Evolutionary conservation across 148 eudicot species (phyloP), one percentile per base, ranked within the genome.

Genomic region (Dianthus caryophyllus): DNA sequence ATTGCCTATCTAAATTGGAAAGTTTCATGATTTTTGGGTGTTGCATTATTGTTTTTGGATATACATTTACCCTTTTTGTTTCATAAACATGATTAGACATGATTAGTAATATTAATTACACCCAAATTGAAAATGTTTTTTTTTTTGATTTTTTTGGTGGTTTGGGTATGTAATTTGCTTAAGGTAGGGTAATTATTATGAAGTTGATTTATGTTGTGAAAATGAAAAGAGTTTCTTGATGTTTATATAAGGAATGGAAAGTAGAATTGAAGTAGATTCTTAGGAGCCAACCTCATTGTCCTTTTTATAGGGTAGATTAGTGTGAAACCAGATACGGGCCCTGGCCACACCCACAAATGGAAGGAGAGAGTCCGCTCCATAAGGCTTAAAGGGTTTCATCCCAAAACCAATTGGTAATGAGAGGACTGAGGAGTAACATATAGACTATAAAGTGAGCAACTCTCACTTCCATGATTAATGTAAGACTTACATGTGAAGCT

Each of bases 1-100:
- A 75, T 59, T 75, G 78, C 71, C 78, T 75, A 75, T 75, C 78
- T 17, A 75, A 65, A 70, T 75, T 75, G 27, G 78, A 64, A 18
- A 75, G 74, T 58, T 65, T 75, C 67, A 75, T 36, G 22, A 70
- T 50, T 75, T 70, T 75, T 29, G 70, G 65, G 22, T 57, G 55
- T 58, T 75, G 78, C 7, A 2, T 3, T 66, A 70, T 75, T 36
- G 26, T 64, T 75, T 75, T 75, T 64, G 78, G 78, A 54, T 70
- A 65, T 51, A 75, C 70, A 70, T 70, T 70, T 30, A 75, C 74
- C 73, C 71, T 75, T 70, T 65, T 75, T 41, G 78, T 75, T 57
- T 70, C 71, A 65, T 56, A 70, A 65, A 70, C 66, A 70, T 33
- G 3, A 33, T 33, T 33, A 33, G 7, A 2, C 3, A 33, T 33